These are phyloP conservation scores for Isatis lusitanica DNA, from an alignment of 441 rosid genomes.

Conservation along the genomic window DNA sequence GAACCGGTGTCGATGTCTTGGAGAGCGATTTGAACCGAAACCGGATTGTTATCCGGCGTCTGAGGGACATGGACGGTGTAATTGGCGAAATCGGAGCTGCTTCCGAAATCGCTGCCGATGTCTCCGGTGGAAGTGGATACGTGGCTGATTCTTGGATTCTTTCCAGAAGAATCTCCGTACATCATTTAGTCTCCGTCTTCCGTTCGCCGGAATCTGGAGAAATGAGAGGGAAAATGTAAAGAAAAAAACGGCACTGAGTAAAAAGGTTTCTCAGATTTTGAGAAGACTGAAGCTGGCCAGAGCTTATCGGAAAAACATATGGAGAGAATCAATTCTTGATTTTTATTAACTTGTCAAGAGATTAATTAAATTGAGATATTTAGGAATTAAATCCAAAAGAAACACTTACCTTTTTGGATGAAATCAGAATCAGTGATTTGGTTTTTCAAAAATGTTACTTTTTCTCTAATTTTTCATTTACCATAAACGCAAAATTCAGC, in stretches of 20 bases:
- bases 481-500: not conserved
- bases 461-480: not conserved
- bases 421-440: constrained; percentile 24
- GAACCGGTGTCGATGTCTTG: constrained; percentile 40
- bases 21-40: constrained; percentile 34
- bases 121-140: constrained; percentile 35
- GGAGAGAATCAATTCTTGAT: not conserved
- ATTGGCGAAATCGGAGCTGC: constrained; percentile 33
- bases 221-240: not conserved
- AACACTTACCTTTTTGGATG: constrained; percentile 30
- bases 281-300: not conserved
- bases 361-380: constrained; percentile 4
- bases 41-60: constrained; percentile 65
- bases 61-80: constrained; percentile 60
- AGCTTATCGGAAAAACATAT: too few relatives aligned
- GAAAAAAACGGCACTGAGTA: not conserved
- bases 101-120: constrained; percentile 42
- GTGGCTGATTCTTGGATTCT: constrained; percentile 48
- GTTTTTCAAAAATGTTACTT: constrained; percentile 18
- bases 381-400: not conserved
- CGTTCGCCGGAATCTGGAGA: constrained; percentile 21
- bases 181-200: constrained; percentile 15
- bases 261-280: not conserved
- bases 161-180: constrained; percentile 35
- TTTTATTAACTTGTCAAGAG: not conserved